Base-by-base conservation (phyloP, 805 yeast species). In the Tetrapisispora pingtungensis region DNA sequence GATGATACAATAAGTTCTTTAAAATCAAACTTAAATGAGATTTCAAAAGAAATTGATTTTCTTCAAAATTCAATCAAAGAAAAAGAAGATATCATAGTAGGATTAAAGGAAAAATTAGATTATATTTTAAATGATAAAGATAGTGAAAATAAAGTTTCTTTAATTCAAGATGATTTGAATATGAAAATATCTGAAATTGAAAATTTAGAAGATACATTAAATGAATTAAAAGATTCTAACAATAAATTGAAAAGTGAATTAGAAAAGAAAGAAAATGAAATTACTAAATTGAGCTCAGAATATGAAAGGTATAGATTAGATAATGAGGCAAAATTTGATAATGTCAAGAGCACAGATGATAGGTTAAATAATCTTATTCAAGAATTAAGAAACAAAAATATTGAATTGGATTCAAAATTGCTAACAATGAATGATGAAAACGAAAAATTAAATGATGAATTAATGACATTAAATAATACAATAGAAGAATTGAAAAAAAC, bases 401-500 rank as follows among this genome's bases (percentile, higher is more conserved):
- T 27, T 13, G 19, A 17, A 10, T 20, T 41, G 19, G 31, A 39
- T 34, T 20, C 43, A 7, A 34, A 39, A 20, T 17, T 43, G 15
- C 10, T 34, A n/a, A 19, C 34, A 20, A 43, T 38, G 32, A 24
- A 38, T 33, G 39, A 33, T 8, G 46, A 38, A 28, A 30, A 30
- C 15, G 26, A 39, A 39, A 38, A 35, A 28, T 15, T 32, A 6
- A 17, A 33, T 22, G 30, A 24, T 17, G 33, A 33, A 24, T 10
- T 40, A 13, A 13, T 14, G 13, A 8, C 36, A 4, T 12, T 40
- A 17, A 33, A 40, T 7, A 14, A 40, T 30, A 30, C 10, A 4
- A 19, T 38, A 13, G 41, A 38, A 20, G 48, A 49, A 37, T 37
- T 51, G 17, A 42, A 40, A 22, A 15, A 28, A 13, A 32, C 43